A percentile compares a stretch with the other conserved stretches of the same genome.
Conservation (phyloP, 768 basidiomycete species). For the Xerocomellus chrysenteron region DNA sequence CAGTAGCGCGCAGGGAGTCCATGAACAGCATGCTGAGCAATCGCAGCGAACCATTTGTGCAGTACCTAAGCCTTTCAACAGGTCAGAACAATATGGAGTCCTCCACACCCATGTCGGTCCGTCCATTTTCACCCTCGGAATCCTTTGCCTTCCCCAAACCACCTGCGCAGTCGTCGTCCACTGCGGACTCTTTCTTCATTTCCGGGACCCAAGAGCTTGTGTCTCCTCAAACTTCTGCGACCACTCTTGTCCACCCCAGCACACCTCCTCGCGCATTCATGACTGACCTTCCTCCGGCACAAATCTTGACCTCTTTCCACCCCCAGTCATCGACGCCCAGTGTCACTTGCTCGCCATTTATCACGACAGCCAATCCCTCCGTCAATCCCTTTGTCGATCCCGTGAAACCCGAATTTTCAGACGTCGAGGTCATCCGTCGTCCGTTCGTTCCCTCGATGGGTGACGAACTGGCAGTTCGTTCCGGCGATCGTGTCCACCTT, state of each 20-base stretch:
- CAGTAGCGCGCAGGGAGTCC: slow-evolving; percentile 35
- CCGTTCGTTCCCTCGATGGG: slow-evolving; percentile 54
- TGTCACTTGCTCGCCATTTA: not conserved
- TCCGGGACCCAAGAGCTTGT: not conserved
- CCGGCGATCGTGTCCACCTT: slow-evolving; percentile 54
- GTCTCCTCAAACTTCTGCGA: slow-evolving; percentile 15
- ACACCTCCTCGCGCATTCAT: slow-evolving; percentile 17
- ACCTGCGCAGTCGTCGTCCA: slow-evolving; percentile 29
- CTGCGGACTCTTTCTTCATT: not conserved
- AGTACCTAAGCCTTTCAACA: slow-evolving; percentile 40
- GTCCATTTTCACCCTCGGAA: slow-evolving; percentile 66
- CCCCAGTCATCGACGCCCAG: slow-evolving; percentile 2
- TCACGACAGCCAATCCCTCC: slow-evolving; percentile 12
- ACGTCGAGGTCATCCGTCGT: slow-evolving; percentile 50
- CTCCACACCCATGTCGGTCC: slow-evolving; percentile 58
- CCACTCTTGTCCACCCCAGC: slow-evolving; percentile 18
- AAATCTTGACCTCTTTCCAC: slow-evolving; percentile 9
- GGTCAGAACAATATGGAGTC: slow-evolving; percentile 17
- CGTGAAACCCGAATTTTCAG: slow-evolving; percentile 32
- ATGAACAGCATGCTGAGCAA: slow-evolving; percentile 40
- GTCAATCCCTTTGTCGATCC: slow-evolving; percentile 39
- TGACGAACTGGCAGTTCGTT: slow-evolving; percentile 57
- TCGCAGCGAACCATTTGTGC: slow-evolving; percentile 36
- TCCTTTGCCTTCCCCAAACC: slow-evolving; percentile 70
- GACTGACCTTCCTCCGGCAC: slow-evolving; percentile 14